These are phyloP conservation scores for Acephala macrosclerotiorum DNA, from an alignment of 2,329 filamentous ascomycete species.

Conservation along the genomic window DNA sequence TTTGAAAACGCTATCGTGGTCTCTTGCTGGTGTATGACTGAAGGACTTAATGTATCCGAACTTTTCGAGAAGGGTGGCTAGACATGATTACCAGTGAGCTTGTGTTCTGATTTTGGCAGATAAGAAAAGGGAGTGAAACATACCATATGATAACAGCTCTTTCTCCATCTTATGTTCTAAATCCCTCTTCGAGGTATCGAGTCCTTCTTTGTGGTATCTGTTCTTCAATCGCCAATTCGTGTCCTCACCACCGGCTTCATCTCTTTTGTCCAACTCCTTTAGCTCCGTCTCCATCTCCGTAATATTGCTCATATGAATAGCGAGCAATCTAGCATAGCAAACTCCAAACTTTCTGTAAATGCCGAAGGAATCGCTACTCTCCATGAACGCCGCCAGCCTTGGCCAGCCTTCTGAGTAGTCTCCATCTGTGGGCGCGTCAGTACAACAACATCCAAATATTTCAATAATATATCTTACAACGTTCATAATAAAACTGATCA, in stretches of 20 bases:
- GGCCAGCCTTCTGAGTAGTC: conserved; percentile 20
- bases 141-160: neutral
- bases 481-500: conserved; percentile 5
- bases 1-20: conserved; percentile 28
- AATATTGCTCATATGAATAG: conserved; percentile 16
- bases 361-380: conserved; percentile 19
- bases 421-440: conserved; percentile 6
- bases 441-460: neutral
- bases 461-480: conserved; percentile 5
- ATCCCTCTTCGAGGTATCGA: conserved; percentile 18
- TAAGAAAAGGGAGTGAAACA: neutral
- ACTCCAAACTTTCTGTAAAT: conserved; percentile 20
- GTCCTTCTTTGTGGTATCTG: conserved; percentile 19
- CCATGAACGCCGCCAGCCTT: conserved; percentile 22
- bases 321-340: conserved; percentile 14
- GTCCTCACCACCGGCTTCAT: conserved; percentile 11
- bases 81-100: neutral
- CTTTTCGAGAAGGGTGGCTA: conserved; percentile 14
- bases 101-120: neutral
- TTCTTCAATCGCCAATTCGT: conserved; percentile 19
- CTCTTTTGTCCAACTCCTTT: conserved; percentile 15
- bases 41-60: conserved; percentile 11
- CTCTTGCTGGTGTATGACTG: conserved; percentile 14
- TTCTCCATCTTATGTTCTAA: conserved; percentile 14
- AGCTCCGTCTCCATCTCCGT: conserved; percentile 17